Base-by-base conservation (phyloP, 2,329 filamentous ascomycete genomes). In the Daldinia sp. region DNA sequence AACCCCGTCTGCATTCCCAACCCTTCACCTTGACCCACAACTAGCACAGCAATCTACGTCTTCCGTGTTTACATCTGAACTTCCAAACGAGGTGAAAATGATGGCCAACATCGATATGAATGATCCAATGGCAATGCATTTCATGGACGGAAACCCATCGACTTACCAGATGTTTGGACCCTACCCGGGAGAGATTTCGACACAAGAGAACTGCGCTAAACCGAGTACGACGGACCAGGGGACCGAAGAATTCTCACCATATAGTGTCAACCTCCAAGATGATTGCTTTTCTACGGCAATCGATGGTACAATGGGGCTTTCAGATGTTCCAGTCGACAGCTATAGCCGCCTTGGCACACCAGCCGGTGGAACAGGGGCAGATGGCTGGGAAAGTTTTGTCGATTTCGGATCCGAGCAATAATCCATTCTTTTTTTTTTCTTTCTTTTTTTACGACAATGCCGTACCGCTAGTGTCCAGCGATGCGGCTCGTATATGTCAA, bases 21-120 rank as follows among this genome's bases (percentile, higher is more conserved):
- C 27, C 48, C 65, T 63, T 41, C 72, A 48, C 59, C 68, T 73
- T n/a, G 70, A 71, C 41, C 67, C 69, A 1, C 73, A 75, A 21
- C 41, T 71, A 1, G 62, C 58, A 0, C 68, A 72, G 50, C 73
- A 70, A 34, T 58, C 73, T 0, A 66, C 67, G 2, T 63, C 67
- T 0, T 81, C 80, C 0, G 72, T 71, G 0, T 83, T 82, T 52
- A 82, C 80, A 0, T 69, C 78, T 0, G 77, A 81, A 61, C 67
- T 83, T 5, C 75, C 81, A 0, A 66, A 76, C 1, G 80, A 82
- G 49, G 75, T 78, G 1, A 80, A 77, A 67, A 78, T 80, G 77
- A 72, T 82, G 66, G 70, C 74, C 1, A 75, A 75, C 5, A 53
- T 77, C 10, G 74, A 75, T 27, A 71, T 77, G 66, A 72, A 50